Evolutionary conservation across 345 rosid genomes (phyloP), one percentile per base, ranked within the genome.

Genomic region (Mallotus nudiflorus): DNA sequence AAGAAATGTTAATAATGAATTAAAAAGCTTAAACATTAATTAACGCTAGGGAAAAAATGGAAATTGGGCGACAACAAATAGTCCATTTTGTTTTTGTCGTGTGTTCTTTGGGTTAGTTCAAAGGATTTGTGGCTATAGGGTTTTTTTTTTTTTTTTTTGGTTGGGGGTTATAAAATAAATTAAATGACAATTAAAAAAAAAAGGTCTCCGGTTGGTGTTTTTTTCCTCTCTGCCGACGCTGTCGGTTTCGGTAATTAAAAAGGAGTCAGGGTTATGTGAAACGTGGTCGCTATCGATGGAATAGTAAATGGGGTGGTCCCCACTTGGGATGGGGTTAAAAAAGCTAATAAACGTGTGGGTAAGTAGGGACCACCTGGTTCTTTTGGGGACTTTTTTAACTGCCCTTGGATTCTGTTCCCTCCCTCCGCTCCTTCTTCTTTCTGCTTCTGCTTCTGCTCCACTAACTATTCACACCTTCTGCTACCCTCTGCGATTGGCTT

Each of bases 161-260:
- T 42, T 39, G 42, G 4, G 6, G 4, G 42, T 39, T 39, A 4
- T 39, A 9, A 4, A 4, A 39, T 4, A 9, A 42, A 42, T 42
- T 42, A 42, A 42, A 42, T 12, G 11, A 12, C 46, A 42, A 42
- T 42, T 12, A n/a, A n/a, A n/a, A n/a, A n/a, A n/a, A n/a, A n/a
- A n/a, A n/a, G n/a, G n/a, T n/a, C n/a, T n/a, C n/a, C n/a, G n/a
- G n/a, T n/a, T n/a, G n/a, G n/a, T n/a, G n/a, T n/a, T n/a, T n/a
- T n/a, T n/a, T n/a, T n/a, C n/a, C 51, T 65, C 67, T 51, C 81
- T 81, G 87, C 85, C 87, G 85, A 84, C 82, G 87, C 77, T 72
- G 80, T 77, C 83, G 56, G 51, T 68, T 61, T 68, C 81, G 52
- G 24, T 24, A 37, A 52, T 50, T 64, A 58, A 55, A 29, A n/a